phyloP scores from a whole-genome alignment of 2,329 filamentous ascomycete genomes.

The Lachnellula occidentalis region DNA sequence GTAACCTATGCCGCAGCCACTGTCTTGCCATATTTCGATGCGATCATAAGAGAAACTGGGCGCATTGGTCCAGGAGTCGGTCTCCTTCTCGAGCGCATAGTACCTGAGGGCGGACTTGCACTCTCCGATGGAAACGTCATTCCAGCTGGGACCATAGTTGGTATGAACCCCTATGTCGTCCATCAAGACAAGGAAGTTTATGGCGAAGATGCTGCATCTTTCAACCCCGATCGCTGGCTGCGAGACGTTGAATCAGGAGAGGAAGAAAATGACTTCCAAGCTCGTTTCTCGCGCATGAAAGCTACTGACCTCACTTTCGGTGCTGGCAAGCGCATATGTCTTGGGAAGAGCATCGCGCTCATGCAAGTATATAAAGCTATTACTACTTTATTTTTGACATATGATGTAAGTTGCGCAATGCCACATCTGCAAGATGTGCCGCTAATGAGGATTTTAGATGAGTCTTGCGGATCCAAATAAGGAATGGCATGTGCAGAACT shows the following conservation, averaged over 20 bases:
- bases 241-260: slow-evolving; percentile 27
- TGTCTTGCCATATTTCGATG: slow-evolving; percentile 41
- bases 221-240: slow-evolving; percentile 54
- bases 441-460: slow-evolving; percentile 24
- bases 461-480: slow-evolving; percentile 32
- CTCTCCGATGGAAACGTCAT: slow-evolving; percentile 40
- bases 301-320: slow-evolving; percentile 38
- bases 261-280: slow-evolving; percentile 30
- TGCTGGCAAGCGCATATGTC: slow-evolving; percentile 37
- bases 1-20: slow-evolving; percentile 24
- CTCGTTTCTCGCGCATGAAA: slow-evolving; percentile 35
- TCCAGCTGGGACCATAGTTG: slow-evolving; percentile 44
- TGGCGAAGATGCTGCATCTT: slow-evolving; percentile 53
- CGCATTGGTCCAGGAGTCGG: slow-evolving; percentile 45
- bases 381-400: slow-evolving; percentile 40
- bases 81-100: slow-evolving; percentile 45
- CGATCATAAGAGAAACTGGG: slow-evolving; percentile 45
- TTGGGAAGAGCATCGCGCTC: slow-evolving; percentile 38
- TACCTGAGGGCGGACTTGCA: slow-evolving; percentile 37
- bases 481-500: slow-evolving; percentile 36
- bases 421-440: background rate
- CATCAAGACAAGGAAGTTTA: slow-evolving; percentile 51
- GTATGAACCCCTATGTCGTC: slow-evolving; percentile 38
- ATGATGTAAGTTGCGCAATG: slow-evolving; percentile 33
- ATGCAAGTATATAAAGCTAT: slow-evolving; percentile 43